phyloP scores from a whole-genome alignment of 306 rosid genomes.

The Lathyrus oleraceus region DNA sequence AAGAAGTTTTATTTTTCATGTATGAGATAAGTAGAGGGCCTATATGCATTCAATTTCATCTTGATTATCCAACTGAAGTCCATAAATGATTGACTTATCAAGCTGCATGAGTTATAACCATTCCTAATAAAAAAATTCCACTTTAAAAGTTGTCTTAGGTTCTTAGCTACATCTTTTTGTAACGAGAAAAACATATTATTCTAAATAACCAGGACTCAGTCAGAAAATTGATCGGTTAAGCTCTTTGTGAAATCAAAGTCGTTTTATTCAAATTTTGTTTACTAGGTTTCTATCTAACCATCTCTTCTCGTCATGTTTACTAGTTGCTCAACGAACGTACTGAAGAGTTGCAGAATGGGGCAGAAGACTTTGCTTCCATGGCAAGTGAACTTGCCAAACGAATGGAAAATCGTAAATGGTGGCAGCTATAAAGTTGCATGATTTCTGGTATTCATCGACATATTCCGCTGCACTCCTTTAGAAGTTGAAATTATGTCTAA shows the following conservation, averaged over 20 bases:
- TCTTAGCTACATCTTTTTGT: background rate
- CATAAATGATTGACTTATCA: background rate
- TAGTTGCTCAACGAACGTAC: slow-evolving; percentile 64
- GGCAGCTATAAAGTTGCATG: slow-evolving; percentile 63
- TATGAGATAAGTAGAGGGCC: slow-evolving; percentile 1
- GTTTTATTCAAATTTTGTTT: slow-evolving; percentile 13
- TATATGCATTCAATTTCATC: slow-evolving; percentile 33
- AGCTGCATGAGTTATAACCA: slow-evolving; percentile 18
- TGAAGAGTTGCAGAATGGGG: slow-evolving; percentile 72
- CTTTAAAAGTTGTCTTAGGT: background rate
- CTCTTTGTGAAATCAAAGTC: background rate
- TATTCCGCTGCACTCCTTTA: background rate
- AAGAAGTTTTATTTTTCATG: slow-evolving; percentile 5
- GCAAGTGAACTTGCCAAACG: slow-evolving; percentile 72
- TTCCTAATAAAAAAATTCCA: background rate
- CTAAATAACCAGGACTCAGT: background rate
- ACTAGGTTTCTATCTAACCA: slow-evolving; percentile 27
- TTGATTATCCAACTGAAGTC: slow-evolving; percentile 17
- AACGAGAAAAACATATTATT: background rate
- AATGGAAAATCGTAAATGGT: slow-evolving; percentile 94
- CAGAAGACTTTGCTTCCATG: slow-evolving; percentile 81
- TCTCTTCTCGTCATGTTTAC: slow-evolving; percentile 22
- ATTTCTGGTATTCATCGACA: background rate
- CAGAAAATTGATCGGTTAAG: background rate
- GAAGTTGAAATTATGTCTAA: slow-evolving; percentile 23